These are phyloP conservation scores for Hirsutella thompsonii DNA, from an alignment of 2,329 filamentous ascomycete species.

Conservation along the genomic window DNA sequence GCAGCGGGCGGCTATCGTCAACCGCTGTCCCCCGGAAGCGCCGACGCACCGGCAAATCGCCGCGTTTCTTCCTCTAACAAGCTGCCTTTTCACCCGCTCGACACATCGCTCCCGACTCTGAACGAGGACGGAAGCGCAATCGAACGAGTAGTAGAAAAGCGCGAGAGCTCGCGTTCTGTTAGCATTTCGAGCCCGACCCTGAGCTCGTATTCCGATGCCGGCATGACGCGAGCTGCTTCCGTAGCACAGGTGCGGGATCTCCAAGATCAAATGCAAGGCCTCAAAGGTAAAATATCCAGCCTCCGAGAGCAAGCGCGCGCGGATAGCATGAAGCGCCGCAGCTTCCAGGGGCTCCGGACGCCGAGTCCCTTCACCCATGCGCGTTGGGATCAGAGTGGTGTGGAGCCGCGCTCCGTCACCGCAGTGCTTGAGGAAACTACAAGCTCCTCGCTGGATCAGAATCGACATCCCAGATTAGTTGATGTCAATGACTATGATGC, in stretches of 20 bases:
- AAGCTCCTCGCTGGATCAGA: too few relatives aligned
- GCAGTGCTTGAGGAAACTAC: too few relatives aligned
- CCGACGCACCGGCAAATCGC: conserved; percentile 23
- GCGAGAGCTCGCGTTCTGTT: conserved; percentile 19
- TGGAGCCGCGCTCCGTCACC: conserved; percentile 11
- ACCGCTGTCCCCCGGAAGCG: conserved; percentile 29
- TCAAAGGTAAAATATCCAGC: conserved; percentile 74
- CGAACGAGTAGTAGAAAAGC: conserved; percentile 13
- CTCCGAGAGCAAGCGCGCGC: conserved; percentile 67
- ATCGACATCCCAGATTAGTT: too few relatives aligned
- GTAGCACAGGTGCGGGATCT: conserved; percentile 61
- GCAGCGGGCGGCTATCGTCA: conserved; percentile 46
- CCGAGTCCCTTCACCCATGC: conserved; percentile 71
- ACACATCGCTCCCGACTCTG: conserved; percentile 36
- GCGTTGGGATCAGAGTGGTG: conserved; percentile 17
- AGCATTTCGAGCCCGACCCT: conserved; percentile 32
- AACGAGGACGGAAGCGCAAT: conserved; percentile 35
- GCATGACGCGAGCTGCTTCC: conserved; percentile 53
- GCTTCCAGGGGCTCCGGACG: conserved; percentile 60
- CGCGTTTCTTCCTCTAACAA: conserved; percentile 17
- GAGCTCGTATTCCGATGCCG: conserved; percentile 28
- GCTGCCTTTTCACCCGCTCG: conserved; percentile 25
- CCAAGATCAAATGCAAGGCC: conserved; percentile 72
- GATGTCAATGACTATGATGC: too few relatives aligned
- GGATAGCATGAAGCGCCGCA: conserved; percentile 66